Base-by-base conservation (phyloP, 805 yeast genomes). In the Barnettozyma pratensis region DNA sequence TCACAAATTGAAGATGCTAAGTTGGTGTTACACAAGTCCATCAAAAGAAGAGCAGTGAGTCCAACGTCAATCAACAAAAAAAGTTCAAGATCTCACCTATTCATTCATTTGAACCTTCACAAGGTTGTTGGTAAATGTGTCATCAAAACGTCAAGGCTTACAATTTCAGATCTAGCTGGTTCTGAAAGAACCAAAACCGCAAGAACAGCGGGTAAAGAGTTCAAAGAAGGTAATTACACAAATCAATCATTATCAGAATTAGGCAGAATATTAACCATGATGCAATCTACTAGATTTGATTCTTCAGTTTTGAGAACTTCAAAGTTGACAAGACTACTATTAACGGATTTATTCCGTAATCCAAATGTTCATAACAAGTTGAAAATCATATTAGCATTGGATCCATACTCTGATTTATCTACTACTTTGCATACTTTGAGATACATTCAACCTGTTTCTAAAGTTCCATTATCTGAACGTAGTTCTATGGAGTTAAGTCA, bases 81-180 rank as follows among this genome's bases (percentile, higher is more conserved):
- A 7, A 74, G 80, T 6, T 73, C 80, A 7, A 67, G 81, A 51
- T 77, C 81, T 1, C 83, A 78, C 54, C 70, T 78, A n/a, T 75
- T 79, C 54, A 63, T 73, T 4, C 69, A 71, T 46, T 65, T 78
- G 42, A 74, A 75, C 48, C 51, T 72, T 6, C 69, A 65, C 43
- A 57, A 55, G 14, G 51, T 64, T 41, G 31, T 52, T 44, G 65
- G 66, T 2, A 46, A 44, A 27, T 45, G 44, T 19, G 42, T 55
- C 41, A 37, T 63, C 2, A 58, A 54, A 36, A 58, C 66, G 2
- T 59, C 76, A 5, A 66, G 77, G 42, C 61, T 79, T 29, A 73
- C 77, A 0, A 59, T 79, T 39, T 77, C 76, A 0, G 83, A 79
- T 53, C 55, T 79, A 19, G 80, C 82, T 2, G 81, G 82, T 1